Evolutionary conservation across 2,329 filamentous ascomycete genomes (phyloP).

Genomic region (Verticillium dahliae): DNA sequence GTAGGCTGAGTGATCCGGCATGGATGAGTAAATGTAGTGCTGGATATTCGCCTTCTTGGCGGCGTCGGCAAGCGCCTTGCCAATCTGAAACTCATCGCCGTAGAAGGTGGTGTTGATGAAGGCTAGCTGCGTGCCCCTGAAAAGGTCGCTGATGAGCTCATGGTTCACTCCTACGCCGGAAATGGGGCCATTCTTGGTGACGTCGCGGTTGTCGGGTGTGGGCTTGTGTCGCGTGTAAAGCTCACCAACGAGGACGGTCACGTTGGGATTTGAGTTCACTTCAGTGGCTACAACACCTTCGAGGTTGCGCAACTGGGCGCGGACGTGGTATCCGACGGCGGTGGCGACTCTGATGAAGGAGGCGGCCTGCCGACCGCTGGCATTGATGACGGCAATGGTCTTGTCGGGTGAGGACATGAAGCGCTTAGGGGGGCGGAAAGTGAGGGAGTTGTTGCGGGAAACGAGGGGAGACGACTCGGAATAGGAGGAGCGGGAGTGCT

Average conservation of each 20-base stretch:
- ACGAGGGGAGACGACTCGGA: slow-evolving; percentile 52
- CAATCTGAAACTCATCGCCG: slow-evolving; percentile 88
- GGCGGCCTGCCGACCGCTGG: slow-evolving; percentile 89
- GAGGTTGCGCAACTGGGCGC: slow-evolving; percentile 81
- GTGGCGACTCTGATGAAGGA: slow-evolving; percentile 91
- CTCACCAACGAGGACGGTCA: slow-evolving; percentile 58
- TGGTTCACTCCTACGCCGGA: slow-evolving; percentile 63
- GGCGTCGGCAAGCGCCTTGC: slow-evolving; percentile 80
- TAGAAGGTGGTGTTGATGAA: slow-evolving; percentile 99
- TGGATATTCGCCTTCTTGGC: slow-evolving; percentile 78
- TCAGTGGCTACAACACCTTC: slow-evolving; percentile 86
- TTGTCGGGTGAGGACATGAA: slow-evolving; percentile 58
- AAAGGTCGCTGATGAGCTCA: slow-evolving; percentile 68
- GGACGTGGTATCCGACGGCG: slow-evolving; percentile 87
- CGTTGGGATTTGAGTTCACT: slow-evolving; percentile 73
- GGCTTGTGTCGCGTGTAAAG: slow-evolving; percentile 51
- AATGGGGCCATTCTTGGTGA: slow-evolving; percentile 62
- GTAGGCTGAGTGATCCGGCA: slow-evolving; percentile 88
- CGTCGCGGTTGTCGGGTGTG: slow-evolving; percentile 47
- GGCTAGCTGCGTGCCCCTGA: slow-evolving; percentile 77
- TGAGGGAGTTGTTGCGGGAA: slow-evolving; percentile 53
- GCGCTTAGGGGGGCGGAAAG: slow-evolving; percentile 54
- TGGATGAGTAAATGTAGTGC: slow-evolving; percentile 94
- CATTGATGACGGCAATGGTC: slow-evolving; percentile 92
- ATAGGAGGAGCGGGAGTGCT: slow-evolving; percentile 56